Conservation (phyloP, 768 basidiomycete species). For the Mycena albidolilacea region DNA sequence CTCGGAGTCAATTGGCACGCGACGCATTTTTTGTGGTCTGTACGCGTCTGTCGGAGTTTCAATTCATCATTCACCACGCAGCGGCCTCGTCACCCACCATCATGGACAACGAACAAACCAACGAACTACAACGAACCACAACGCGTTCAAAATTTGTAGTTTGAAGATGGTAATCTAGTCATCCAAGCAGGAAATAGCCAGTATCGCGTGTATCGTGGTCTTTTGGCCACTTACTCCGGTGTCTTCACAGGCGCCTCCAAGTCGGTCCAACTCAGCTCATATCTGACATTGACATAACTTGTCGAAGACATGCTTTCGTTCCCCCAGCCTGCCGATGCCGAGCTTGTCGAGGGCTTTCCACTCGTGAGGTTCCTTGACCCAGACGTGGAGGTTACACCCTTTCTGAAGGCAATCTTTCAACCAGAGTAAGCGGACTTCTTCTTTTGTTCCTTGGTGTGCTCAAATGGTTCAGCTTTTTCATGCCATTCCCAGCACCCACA, state of each 20-base stretch:
- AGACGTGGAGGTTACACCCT: not conserved
- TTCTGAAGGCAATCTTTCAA: constrained; percentile 5
- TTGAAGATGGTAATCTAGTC: constrained; percentile 3
- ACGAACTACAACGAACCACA: not conserved
- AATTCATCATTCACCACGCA: not conserved
- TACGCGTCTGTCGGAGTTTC: constrained; percentile 12
- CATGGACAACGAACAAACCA: constrained; percentile 17
- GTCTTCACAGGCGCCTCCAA: not conserved
- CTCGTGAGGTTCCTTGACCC: constrained; percentile 5
- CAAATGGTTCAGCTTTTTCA: constrained; percentile 3
- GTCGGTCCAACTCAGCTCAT: too few relatives aligned
- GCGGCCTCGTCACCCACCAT: constrained; percentile 47
- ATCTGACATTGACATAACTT: too few relatives aligned
- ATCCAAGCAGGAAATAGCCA: constrained; percentile 14
- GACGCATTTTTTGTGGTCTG: constrained; percentile 12
- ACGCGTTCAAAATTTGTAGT: constrained; percentile 4
- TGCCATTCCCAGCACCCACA: not conserved
- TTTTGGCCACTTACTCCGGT: not conserved
- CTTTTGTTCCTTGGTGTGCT: not conserved
- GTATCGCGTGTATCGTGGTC: constrained; percentile 5
- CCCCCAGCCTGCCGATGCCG: constrained; percentile 7
- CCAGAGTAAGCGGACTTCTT: not conserved
- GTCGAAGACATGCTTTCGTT: not conserved
- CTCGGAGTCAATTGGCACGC: not conserved
- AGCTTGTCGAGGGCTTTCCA: constrained; percentile 18